phyloP scores from a whole-genome alignment of 805 yeast species.

The Lachancea sp. region DNA sequence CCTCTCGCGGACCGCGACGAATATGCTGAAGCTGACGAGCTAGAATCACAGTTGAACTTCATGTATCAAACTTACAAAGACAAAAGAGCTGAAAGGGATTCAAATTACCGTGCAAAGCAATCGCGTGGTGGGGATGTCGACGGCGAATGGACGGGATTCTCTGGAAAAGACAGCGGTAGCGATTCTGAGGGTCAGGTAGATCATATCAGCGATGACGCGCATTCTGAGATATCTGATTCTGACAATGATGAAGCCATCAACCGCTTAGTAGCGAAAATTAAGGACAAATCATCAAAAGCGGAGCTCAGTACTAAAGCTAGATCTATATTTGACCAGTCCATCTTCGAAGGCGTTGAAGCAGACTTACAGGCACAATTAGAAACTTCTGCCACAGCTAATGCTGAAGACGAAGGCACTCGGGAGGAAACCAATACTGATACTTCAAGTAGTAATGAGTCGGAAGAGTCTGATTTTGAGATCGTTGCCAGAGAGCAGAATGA shows the following conservation, averaged over 20 bases:
- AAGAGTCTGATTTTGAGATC: constrained; percentile 36
- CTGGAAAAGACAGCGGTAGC: constrained; percentile 39
- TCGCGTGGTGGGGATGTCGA: constrained; percentile 73
- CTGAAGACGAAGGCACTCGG: constrained; percentile 21
- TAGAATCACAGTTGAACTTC: constrained; percentile 75
- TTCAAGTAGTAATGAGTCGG: constrained; percentile 15
- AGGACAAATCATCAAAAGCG: constrained; percentile 41
- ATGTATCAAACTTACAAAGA: constrained; percentile 74
- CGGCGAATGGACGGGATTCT: constrained; percentile 72
- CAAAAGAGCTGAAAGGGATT: constrained; percentile 59
- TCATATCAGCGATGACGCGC: constrained; percentile 39
- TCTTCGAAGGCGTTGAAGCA: constrained; percentile 44
- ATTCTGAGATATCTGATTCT: constrained; percentile 43
- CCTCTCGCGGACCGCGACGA: constrained; percentile 32
- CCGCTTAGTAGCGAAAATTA: constrained; percentile 49
- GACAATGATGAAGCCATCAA: constrained; percentile 71
- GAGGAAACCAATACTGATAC: constrained; percentile 16
- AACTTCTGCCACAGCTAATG: constrained; percentile 13
- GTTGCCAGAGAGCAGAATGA: constrained; percentile 38
- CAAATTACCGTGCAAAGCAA: constrained; percentile 60
- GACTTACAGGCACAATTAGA: constrained; percentile 24
- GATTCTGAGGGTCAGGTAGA: constrained; percentile 30
- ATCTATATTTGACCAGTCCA: constrained; percentile 45
- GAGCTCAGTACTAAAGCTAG: constrained; percentile 38
- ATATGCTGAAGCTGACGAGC: constrained; percentile 48